These are phyloP conservation scores for Isoetes engelmannii DNA, from an alignment of 83 land plant species.

Conservation along the genomic window DNA sequence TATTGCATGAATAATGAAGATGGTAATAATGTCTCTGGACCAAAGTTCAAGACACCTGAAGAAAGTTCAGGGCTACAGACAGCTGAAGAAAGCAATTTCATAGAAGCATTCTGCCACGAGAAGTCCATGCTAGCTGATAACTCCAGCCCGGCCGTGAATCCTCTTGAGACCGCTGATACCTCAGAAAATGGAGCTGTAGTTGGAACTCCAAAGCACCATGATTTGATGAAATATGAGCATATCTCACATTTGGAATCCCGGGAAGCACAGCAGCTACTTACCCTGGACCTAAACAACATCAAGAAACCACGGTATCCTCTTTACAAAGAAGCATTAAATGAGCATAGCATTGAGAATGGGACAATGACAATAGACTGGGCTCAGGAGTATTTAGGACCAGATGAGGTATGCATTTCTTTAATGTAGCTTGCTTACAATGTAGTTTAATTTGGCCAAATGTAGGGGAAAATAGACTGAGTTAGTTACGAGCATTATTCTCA, in stretches of 20 bases:
- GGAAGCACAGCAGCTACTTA: constrained; percentile 1
- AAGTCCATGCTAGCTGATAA: too few species aligned
- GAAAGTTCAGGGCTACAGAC: too few species aligned
- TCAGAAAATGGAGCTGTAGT: not conserved
- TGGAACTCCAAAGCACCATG: not conserved
- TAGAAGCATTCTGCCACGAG: too few species aligned
- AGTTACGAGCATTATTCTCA: not conserved
- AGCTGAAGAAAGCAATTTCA: too few species aligned
- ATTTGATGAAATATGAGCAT: constrained; percentile 3
- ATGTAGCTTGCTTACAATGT: not conserved
- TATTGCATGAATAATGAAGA: too few species aligned
- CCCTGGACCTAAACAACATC: not conserved
- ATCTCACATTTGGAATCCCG: not conserved
- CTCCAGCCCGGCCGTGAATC: not conserved
- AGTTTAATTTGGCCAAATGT: not conserved
- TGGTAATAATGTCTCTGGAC: too few species aligned
- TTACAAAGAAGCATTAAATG: constrained; percentile 11
- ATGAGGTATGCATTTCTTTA: constrained; percentile 23
- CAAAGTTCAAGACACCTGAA: too few species aligned
- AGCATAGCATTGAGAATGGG: constrained; percentile 11
- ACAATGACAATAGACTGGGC: constrained; percentile 19
- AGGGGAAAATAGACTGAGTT: not conserved
- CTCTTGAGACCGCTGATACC: too few species aligned
- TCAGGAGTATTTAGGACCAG: constrained; percentile 32
- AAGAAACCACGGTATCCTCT: constrained; percentile 1